These are phyloP conservation scores for Phialophora expanda DNA, from an alignment of 2,329 filamentous ascomycete species.

Conservation along the genomic window DNA sequence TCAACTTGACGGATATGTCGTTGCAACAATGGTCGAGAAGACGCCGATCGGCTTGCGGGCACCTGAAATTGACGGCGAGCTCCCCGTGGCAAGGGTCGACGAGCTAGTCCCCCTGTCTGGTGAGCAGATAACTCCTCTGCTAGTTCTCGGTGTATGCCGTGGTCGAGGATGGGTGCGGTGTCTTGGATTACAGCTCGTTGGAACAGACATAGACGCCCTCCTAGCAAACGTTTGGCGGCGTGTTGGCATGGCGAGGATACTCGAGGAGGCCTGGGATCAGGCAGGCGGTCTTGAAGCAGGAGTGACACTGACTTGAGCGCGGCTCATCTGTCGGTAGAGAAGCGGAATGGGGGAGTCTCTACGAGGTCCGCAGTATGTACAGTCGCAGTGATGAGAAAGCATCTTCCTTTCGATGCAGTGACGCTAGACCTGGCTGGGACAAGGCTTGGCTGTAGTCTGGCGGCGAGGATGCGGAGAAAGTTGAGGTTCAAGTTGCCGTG, in stretches of 20 bases:
- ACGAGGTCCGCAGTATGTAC: not conserved
- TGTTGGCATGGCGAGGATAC: not conserved
- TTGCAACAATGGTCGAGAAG: not conserved
- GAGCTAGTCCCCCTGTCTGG: not conserved
- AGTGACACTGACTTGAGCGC: not conserved
- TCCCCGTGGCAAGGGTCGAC: not conserved
- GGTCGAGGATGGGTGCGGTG: not conserved
- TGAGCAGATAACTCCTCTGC: not conserved
- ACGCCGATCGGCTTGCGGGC: not conserved
- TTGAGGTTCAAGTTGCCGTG: not conserved
- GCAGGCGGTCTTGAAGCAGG: not conserved
- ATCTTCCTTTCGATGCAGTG: not conserved
- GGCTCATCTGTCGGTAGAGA: not conserved
- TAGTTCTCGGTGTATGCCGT: not conserved
- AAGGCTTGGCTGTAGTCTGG: not conserved
- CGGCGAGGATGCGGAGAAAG: not conserved
- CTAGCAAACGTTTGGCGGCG: not conserved
- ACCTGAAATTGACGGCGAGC: not conserved
- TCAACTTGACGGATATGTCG: not conserved
- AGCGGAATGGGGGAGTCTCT: not conserved
- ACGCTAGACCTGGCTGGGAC: not conserved
- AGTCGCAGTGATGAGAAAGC: not conserved
- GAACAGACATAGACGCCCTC: not conserved
- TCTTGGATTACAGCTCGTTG: not conserved
- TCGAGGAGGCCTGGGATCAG: not conserved